phyloP scores from a whole-genome alignment of 352 stramenopile species.

The Proteromonas lacertae region DNA sequence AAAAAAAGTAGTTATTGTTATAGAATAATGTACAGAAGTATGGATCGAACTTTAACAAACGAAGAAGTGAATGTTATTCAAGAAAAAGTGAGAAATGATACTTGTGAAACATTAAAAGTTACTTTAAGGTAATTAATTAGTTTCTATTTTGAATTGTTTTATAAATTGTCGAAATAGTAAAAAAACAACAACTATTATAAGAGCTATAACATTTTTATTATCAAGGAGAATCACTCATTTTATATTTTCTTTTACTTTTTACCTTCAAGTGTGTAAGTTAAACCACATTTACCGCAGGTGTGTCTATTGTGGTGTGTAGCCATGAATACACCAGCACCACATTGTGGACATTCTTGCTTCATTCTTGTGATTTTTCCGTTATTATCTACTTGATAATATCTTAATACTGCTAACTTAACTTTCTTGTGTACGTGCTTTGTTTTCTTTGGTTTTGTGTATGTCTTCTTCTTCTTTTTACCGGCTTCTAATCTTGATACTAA shows the following conservation, averaged over 20 bases:
- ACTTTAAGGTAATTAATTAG: constrained; percentile 38
- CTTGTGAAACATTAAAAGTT: constrained; percentile 31
- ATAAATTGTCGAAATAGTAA: too few relatives aligned
- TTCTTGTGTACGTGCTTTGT: constrained; percentile 75
- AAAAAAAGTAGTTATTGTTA: constrained; percentile 70
- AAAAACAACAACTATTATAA: too few relatives aligned
- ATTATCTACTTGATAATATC: constrained; percentile 75
- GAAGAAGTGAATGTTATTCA: constrained; percentile 87
- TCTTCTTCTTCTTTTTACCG: constrained; percentile 2
- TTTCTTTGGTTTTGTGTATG: constrained; percentile 99
- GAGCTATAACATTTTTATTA: too few relatives aligned
- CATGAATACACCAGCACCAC: constrained; percentile 92
- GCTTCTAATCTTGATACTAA: too few relatives aligned
- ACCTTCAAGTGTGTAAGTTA: constrained; percentile 55
- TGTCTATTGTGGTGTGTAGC: constrained; percentile 93
- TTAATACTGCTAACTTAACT: constrained; percentile 78
- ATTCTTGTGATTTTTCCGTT: constrained; percentile 79
- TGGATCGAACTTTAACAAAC: constrained; percentile 93
- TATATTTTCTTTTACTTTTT: too few relatives aligned
- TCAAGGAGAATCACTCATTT: too few relatives aligned
- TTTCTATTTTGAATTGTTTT: too few relatives aligned
- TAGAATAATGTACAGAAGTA: constrained; percentile 85
- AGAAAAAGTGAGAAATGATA: constrained; percentile 30
- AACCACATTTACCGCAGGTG: constrained; percentile 94
- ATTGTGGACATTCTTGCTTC: constrained; percentile 82